Evolutionary conservation across 1,284 basidiomycete genomes (phyloP).

Genomic region (Ustilago tritici): DNA sequence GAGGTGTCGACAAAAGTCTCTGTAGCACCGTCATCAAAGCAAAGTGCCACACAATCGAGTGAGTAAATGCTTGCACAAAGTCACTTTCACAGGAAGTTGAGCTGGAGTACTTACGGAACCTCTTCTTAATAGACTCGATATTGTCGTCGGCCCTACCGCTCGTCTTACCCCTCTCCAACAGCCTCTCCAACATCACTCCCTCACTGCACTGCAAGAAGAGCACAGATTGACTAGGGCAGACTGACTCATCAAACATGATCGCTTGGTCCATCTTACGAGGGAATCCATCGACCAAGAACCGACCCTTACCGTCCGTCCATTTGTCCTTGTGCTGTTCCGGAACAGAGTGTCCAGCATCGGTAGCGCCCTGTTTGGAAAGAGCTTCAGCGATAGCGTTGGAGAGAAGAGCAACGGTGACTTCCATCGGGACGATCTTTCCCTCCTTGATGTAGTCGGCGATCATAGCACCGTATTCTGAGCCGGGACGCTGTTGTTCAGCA

Average conservation of each 20-base stretch:
- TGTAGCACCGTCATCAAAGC: conserved; percentile 71
- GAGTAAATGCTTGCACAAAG: neutral
- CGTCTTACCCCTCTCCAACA: conserved; percentile 91
- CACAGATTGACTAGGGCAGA: conserved; percentile 80
- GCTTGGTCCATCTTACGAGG: conserved; percentile 99
- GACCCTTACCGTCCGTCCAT: conserved; percentile 81
- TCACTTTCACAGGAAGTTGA: neutral
- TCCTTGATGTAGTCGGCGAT: conserved; percentile 91
- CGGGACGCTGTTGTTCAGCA: conserved; percentile 88
- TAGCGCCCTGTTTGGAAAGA: conserved; percentile 69
- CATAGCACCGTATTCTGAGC: conserved; percentile 85
- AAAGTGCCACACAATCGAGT: neutral
- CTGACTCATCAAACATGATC: conserved; percentile 87
- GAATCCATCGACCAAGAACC: conserved; percentile 97
- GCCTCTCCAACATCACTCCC: conserved; percentile 85
- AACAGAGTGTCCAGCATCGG: conserved; percentile 32
- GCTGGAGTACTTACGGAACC: conserved; percentile 78
- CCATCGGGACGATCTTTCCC: conserved; percentile 95
- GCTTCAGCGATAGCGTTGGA: conserved; percentile 88
- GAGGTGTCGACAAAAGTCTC: conserved; percentile 87
- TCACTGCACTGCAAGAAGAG: conserved; percentile 92
- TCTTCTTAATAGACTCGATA: conserved; percentile 92
- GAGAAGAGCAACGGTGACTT: conserved; percentile 94
- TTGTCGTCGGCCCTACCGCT: conserved; percentile 97
- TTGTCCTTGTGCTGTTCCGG: conserved; percentile 68